These are phyloP conservation scores for Maudiozyma humilis DNA, from an alignment of 1,139 yeast genomes.

Conservation along the genomic window DNA sequence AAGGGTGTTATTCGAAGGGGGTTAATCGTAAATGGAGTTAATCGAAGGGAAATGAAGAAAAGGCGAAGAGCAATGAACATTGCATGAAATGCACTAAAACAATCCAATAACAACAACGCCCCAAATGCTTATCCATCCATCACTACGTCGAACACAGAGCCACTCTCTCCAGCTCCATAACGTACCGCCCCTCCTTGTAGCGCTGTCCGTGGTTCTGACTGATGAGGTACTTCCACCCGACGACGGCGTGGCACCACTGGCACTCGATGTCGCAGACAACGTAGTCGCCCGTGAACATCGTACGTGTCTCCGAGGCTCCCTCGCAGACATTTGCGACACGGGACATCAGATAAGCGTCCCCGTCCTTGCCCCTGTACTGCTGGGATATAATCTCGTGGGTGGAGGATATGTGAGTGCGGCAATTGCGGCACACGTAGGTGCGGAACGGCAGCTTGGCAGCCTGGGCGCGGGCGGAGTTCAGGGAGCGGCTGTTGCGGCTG, in stretches of 20 bases:
- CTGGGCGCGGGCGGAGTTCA: too few relatives aligned
- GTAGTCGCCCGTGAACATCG: constrained; percentile 40
- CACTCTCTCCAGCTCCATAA: constrained; percentile 34
- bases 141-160: constrained; percentile 13
- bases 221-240: constrained; percentile 40
- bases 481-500: too few relatives aligned
- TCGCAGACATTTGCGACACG: constrained; percentile 34
- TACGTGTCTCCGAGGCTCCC: constrained; percentile 32
- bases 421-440: constrained; percentile 36
- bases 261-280: constrained; percentile 37
- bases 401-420: constrained; percentile 38
- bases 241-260: constrained; percentile 36
- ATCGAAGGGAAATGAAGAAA: too few relatives aligned
- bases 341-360: constrained; percentile 37
- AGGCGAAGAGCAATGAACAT: too few relatives aligned
- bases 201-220: constrained; percentile 33
- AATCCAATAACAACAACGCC: too few relatives aligned
- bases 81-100: too few relatives aligned
- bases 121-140: too few relatives aligned
- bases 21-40: too few relatives aligned
- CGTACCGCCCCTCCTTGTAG: constrained; percentile 38
- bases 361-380: constrained; percentile 37
- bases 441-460: constrained; percentile 12
- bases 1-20: too few relatives aligned
- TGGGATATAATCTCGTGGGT: constrained; percentile 35